These are phyloP conservation scores for Leccinum olivaceopallidum DNA, from an alignment of 768 basidiomycete species.

Conservation along the genomic window DNA sequence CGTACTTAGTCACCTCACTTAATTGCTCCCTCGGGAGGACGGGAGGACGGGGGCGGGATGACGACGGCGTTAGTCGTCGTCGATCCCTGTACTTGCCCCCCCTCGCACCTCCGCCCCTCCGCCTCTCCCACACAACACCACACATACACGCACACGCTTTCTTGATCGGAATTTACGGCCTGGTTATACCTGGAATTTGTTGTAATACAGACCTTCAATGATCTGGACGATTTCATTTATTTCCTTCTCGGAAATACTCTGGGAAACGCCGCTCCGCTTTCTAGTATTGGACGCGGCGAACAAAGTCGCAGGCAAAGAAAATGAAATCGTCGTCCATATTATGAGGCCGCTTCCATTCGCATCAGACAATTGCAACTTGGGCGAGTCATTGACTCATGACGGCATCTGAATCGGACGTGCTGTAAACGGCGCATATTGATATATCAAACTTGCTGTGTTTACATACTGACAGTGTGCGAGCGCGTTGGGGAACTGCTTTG, in stretches of 20 bases:
- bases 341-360: conserved; percentile 20
- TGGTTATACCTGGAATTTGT: conserved; percentile 37
- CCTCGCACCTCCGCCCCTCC: not conserved
- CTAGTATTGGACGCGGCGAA: not conserved
- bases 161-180: conserved; percentile 32
- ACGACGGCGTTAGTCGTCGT: conserved; percentile 16
- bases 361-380: conserved; percentile 1
- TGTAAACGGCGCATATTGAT: not conserved
- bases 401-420: not conserved
- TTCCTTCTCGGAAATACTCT: not conserved
- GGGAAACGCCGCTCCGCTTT: not conserved
- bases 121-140: not conserved
- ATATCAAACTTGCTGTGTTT: not conserved
- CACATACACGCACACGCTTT: conserved; percentile 7
- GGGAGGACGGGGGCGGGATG: not conserved
- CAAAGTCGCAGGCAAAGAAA: not conserved
- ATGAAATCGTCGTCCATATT: conserved; percentile 13
- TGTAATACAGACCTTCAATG: conserved; percentile 33
- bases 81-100: not conserved
- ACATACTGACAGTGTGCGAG: not conserved
- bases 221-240: conserved; percentile 23
- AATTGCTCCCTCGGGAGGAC: conserved; percentile 14
- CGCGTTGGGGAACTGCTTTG: conserved; percentile 13
- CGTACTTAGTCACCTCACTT: conserved; percentile 28
- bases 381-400: not conserved